phyloP scores from a whole-genome alignment of 2,329 filamentous ascomycete species.

The Phaeosphaeriaceae sp. region DNA sequence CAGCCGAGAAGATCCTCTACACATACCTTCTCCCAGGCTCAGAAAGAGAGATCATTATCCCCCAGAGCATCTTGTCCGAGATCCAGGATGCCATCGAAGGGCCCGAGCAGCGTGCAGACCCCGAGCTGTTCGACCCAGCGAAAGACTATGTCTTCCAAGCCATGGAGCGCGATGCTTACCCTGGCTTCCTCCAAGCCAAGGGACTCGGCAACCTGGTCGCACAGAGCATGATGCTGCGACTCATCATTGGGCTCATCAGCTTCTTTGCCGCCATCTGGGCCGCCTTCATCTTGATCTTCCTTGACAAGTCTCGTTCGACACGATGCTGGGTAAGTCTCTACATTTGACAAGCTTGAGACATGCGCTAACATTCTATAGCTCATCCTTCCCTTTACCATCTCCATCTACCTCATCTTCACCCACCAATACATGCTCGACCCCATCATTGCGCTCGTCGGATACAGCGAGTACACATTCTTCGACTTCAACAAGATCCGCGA shows the following conservation, averaged over 20 bases:
- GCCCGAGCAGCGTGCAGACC: conserved; percentile 83
- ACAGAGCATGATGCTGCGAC: conserved; percentile 81
- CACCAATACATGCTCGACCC: conserved; percentile 98
- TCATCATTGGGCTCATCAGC: conserved; percentile 83
- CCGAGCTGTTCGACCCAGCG: conserved; percentile 94
- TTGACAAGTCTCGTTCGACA: conserved; percentile 75
- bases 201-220: conserved; percentile 95
- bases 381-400: conserved; percentile 90
- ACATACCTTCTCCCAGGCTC: conserved; percentile 94
- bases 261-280: conserved; percentile 96
- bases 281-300: conserved; percentile 90
- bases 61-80: conserved; percentile 82
- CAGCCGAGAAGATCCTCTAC: conserved; percentile 98
- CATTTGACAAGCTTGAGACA: background rate
- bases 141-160: conserved; percentile 99
- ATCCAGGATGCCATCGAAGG: conserved; percentile 91
- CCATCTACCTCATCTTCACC: conserved; percentile 74
- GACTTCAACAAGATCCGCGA: conserved; percentile 88
- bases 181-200: conserved; percentile 93
- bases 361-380: conserved; percentile 55
- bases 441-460: conserved; percentile 83
- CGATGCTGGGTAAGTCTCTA: conserved; percentile 80
- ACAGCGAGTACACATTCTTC: conserved; percentile 96
- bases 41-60: conserved; percentile 93
- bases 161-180: conserved; percentile 99